These are phyloP conservation scores for Suillus sp. DNA, from an alignment of 768 basidiomycete species.

Conservation along the genomic window DNA sequence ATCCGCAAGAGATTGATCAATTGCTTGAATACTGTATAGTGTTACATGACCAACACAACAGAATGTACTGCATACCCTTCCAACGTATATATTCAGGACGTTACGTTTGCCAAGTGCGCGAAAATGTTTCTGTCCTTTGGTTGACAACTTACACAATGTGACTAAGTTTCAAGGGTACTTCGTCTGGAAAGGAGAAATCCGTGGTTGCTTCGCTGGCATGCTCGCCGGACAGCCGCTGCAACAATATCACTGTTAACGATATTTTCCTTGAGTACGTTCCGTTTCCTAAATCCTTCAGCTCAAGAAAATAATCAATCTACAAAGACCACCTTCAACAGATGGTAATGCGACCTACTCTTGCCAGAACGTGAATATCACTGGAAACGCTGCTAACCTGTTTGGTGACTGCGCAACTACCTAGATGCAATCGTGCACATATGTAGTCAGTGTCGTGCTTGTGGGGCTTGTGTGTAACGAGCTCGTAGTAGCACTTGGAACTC, in stretches of 20 bases:
- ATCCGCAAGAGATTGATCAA: not conserved
- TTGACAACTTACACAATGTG: slow-evolving; percentile 32
- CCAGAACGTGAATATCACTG: slow-evolving; percentile 53
- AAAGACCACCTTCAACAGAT: slow-evolving; percentile 37
- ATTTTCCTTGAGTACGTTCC: slow-evolving; percentile 45
- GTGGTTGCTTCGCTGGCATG: slow-evolving; percentile 48
- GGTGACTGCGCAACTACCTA: slow-evolving; percentile 29
- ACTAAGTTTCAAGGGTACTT: slow-evolving; percentile 38
- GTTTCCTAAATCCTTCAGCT: not conserved
- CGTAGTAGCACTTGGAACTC: not conserved
- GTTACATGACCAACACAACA: slow-evolving; percentile 37
- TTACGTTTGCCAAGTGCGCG: slow-evolving; percentile 37
- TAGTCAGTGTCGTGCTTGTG: not conserved
- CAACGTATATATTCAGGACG: slow-evolving; percentile 41
- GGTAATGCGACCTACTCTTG: slow-evolving; percentile 52
- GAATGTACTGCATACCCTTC: slow-evolving; percentile 42
- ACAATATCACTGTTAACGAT: slow-evolving; percentile 51
- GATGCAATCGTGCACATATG: not conserved
- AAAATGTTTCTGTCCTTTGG: not conserved
- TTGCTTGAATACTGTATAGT: slow-evolving; percentile 25
- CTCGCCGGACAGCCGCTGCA: slow-evolving; percentile 38
- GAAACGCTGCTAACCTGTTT: slow-evolving; percentile 48
- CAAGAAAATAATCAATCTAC: not conserved
- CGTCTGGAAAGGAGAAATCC: slow-evolving; percentile 40
- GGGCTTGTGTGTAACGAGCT: not conserved